Evolutionary conservation across 139 green algal species (phyloP).

Genomic region (Ettlia oleoabundans): DNA sequence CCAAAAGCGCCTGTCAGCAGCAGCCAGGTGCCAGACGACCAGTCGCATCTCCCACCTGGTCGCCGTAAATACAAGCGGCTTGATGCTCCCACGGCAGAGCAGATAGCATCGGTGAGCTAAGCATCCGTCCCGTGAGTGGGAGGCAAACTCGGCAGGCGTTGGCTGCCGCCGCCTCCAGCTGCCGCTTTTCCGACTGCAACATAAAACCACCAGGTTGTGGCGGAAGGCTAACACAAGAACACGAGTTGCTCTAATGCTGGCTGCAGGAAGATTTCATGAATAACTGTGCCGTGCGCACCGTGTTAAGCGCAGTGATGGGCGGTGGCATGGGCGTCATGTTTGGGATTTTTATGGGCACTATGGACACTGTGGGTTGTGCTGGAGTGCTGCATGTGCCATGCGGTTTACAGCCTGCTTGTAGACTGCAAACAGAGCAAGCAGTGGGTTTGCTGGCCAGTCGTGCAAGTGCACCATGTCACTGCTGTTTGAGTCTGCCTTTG

Average conservation of each 20-base stretch:
- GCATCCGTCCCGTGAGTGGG: not conserved
- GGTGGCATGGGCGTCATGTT: slow-evolving; percentile 79
- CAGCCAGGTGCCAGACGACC: not conserved
- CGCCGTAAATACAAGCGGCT: slow-evolving; percentile 52
- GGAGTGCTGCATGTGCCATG: not conserved
- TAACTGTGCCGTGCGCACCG: slow-evolving; percentile 88
- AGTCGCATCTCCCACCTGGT: slow-evolving; percentile 16
- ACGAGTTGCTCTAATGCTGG: too few relatives aligned
- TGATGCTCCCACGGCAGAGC: slow-evolving; percentile 66
- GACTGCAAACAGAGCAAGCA: not conserved
- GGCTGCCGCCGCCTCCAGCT: not conserved
- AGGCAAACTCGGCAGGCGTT: not conserved
- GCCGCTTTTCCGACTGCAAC: too few relatives aligned
- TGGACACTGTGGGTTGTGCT: slow-evolving; percentile 63
- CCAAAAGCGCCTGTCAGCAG: slow-evolving; percentile 30
- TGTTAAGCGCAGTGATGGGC: slow-evolving; percentile 82
- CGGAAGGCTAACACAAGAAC: too few relatives aligned
- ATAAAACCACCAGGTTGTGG: too few relatives aligned
- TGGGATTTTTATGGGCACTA: slow-evolving; percentile 84
- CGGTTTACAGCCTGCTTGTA: not conserved
- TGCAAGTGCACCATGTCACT: too few relatives aligned
- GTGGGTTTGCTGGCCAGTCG: not conserved
- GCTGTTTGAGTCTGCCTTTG: not conserved
- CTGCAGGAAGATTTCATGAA: slow-evolving; percentile 89
- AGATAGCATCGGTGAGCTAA: slow-evolving; percentile 49